Evolutionary conservation across 345 rosid species (phyloP).

Genomic region (Barbarea vulgaris): DNA sequence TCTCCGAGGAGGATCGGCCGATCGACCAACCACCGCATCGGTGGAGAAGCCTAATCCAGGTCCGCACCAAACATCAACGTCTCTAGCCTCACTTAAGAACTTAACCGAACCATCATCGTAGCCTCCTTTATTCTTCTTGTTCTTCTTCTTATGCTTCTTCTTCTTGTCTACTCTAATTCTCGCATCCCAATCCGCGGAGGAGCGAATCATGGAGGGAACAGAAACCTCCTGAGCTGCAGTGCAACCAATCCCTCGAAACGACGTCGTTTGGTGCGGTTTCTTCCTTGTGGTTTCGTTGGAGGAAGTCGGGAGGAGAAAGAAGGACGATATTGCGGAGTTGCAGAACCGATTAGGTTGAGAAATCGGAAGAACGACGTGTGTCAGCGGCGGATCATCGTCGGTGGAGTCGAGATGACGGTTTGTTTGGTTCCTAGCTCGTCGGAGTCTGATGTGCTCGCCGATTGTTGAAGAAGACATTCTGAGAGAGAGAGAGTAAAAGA

Average conservation of each 20-base stretch:
- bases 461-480: slow-evolving; percentile 51
- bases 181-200: slow-evolving; percentile 73
- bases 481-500: not conserved
- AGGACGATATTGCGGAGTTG: slow-evolving; percentile 39
- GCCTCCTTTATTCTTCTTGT: slow-evolving; percentile 36
- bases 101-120: slow-evolving; percentile 27
- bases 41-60: slow-evolving; percentile 83
- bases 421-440: slow-evolving; percentile 59
- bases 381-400: slow-evolving; percentile 49
- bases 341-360: slow-evolving; percentile 43
- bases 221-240: slow-evolving; percentile 75
- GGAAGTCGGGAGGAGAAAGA: slow-evolving; percentile 49
- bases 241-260: slow-evolving; percentile 78
- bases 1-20: slow-evolving; percentile 55
- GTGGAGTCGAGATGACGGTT: slow-evolving; percentile 34
- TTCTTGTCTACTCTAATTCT: slow-evolving; percentile 52
- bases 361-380: slow-evolving; percentile 37
- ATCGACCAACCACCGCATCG: slow-evolving; percentile 64
- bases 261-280: slow-evolving; percentile 52
- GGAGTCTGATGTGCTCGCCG: slow-evolving; percentile 53
- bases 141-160: slow-evolving; percentile 41
- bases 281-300: slow-evolving; percentile 48
- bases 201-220: slow-evolving; percentile 70
- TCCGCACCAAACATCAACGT: slow-evolving; percentile 74
- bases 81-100: slow-evolving; percentile 30